A percentile compares a stretch with the other conserved stretches of the same genome.
These are phyloP conservation scores for Xylaria grammica DNA, from an alignment of 495 filamentous ascomycete species.

Conservation along the genomic window DNA sequence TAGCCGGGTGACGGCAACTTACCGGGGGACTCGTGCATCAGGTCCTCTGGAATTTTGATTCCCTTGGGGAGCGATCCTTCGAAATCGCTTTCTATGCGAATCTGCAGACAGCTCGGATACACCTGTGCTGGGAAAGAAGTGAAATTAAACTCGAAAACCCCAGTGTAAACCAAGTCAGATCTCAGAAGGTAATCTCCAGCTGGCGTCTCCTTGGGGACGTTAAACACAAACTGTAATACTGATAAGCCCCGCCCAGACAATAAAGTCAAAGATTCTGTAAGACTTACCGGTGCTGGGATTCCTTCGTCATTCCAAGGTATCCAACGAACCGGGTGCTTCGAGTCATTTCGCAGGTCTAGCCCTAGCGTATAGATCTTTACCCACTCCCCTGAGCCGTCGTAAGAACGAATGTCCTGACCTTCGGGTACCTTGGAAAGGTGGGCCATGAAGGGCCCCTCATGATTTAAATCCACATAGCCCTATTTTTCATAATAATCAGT, in stretches of 20 bases:
- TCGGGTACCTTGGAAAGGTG: conserved; percentile 16
- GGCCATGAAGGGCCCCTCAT: conserved; percentile 5
- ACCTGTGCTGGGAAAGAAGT: background rate
- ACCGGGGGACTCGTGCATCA: conserved; percentile 1
- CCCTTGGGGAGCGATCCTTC: background rate
- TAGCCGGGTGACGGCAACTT: background rate
- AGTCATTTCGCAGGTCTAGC: background rate
- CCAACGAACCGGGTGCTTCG: background rate
- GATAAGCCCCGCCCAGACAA: too few species aligned
- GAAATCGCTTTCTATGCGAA: background rate
- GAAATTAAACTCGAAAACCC: background rate
- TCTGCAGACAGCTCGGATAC: conserved; percentile 10
- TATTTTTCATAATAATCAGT: too few species aligned
- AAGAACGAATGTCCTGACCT: background rate
- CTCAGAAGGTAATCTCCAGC: conserved; percentile 8
- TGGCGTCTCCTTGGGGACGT: conserved; percentile 6
- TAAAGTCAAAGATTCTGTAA: too few species aligned
- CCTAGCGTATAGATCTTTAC: conserved; percentile 15
- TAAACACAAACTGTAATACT: conserved; percentile 2
- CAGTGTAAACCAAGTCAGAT: background rate
- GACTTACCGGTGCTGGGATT: background rate
- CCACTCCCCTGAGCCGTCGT: conserved; percentile 17
- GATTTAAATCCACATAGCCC: conserved; percentile 4
- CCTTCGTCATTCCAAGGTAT: background rate
- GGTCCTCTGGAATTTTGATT: background rate